Percentiles rank a stretch among this genome's conserved stretches.
These are phyloP conservation scores for Kondoa subrosea DNA, from an alignment of 768 basidiomycete genomes.

Conservation along the genomic window DNA sequence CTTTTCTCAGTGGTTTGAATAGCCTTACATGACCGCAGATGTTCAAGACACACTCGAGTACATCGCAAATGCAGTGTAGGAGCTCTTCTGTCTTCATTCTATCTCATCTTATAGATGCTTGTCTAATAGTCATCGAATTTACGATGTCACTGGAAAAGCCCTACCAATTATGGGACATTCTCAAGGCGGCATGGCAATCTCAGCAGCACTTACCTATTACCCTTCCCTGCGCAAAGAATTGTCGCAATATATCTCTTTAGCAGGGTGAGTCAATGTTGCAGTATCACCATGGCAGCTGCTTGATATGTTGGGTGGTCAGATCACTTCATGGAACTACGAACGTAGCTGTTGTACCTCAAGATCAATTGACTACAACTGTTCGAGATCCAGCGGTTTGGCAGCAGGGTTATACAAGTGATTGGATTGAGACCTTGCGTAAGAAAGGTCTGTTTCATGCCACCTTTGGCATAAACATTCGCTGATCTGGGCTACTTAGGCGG, in stretches of 20 bases:
- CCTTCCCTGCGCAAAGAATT: neutral
- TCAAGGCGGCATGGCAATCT: neutral
- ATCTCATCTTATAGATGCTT: neutral
- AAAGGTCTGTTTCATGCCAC: no score
- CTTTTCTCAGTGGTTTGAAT: neutral
- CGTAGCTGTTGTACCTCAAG: neutral
- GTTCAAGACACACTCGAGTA: neutral
- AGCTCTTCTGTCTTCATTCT: neutral
- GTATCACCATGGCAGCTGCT: neutral
- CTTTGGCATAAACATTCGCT: no score
- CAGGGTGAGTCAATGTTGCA: neutral
- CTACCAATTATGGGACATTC: slow-evolving; percentile 5
- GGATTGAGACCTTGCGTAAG: no score
- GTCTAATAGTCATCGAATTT: neutral
- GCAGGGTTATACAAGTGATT: neutral
- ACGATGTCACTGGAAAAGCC: neutral
- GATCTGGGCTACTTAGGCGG: no score
- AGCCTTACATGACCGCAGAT: neutral
- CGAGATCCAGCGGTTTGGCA: neutral
- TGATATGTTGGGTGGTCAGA: no score
- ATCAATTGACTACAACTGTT: neutral
- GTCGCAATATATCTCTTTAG: neutral
- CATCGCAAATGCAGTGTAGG: neutral
- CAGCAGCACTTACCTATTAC: neutral
- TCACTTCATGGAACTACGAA: neutral